Percentiles rank a stretch among this genome's conserved stretches.
Evolutionary conservation across 495 filamentous ascomycete species (phyloP).

Genomic region (Talaromyces ruber): DNA sequence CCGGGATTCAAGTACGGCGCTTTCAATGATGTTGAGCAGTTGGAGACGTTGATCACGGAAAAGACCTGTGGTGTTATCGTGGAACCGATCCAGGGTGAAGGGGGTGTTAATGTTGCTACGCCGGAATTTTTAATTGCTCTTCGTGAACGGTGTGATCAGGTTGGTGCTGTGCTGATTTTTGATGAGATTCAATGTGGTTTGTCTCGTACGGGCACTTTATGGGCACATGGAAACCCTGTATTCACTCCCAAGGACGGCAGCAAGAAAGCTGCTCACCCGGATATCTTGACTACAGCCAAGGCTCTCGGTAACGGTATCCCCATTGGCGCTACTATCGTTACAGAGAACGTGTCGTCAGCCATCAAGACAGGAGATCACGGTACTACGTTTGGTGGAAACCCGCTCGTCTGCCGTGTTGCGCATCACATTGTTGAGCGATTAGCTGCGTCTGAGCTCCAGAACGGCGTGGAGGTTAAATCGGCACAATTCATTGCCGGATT

Average conservation of each 20-base stretch:
- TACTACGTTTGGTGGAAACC: conserved; percentile 96
- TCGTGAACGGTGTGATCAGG: conserved; percentile 70
- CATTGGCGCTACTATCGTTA: conserved; percentile 83
- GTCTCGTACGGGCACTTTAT: conserved; percentile 74
- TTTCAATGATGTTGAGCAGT: conserved; percentile 68
- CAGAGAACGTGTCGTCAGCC: conserved; percentile 65
- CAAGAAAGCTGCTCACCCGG: conserved; percentile 65
- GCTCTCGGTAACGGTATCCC: conserved; percentile 95
- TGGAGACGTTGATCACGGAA: conserved; percentile 66
- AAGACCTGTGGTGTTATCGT: conserved; percentile 92
- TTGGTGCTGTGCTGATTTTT: conserved; percentile 83
- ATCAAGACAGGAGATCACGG: conserved; percentile 93
- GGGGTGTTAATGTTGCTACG: conserved; percentile 77
- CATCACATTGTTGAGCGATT: conserved; percentile 75
- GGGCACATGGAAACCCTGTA: conserved; percentile 73
- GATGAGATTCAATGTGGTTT: conserved; percentile 97
- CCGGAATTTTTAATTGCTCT: conserved; percentile 74
- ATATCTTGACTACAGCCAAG: conserved; percentile 90
- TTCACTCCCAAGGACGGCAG: conserved; percentile 26
- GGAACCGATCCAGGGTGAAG: conserved; percentile 96
- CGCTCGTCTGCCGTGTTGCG: conserved; percentile 73
- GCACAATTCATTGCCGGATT: conserved; percentile 58
- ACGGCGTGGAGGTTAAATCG: conserved; percentile 54
- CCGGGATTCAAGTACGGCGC: conserved; percentile 83
- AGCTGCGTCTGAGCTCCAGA: conserved; percentile 54